Base-by-base conservation (phyloP, 345 rosid species). In the Eucalyptus grandis region DNA sequence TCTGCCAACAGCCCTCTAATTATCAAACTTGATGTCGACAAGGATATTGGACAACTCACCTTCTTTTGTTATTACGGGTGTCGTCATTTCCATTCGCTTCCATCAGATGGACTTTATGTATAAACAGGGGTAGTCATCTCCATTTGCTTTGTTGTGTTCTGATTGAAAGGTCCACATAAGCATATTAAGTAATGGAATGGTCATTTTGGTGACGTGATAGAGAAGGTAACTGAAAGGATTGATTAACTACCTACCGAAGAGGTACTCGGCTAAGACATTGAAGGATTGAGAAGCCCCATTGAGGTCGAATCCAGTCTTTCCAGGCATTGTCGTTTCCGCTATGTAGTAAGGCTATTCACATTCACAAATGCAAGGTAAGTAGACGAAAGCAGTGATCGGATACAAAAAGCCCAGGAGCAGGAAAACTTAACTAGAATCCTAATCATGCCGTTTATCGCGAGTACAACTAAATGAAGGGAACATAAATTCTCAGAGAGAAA, bases 111-210 rank as follows among this genome's bases (percentile, higher is more conserved):
- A 89, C 90, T 88, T 92, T 93, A 94, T 11, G 98, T 96, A 87
- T 95, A 77, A 87, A 98, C 99, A 87, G 98, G 99, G 9, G 99
- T 98, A 6, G 97, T 96, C 99, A 98, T 98, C 91, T 96, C 98
- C 99, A 95, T 96, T 91, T 86, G 92, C 94, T 88, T 93, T 8
- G 77, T 85, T 5, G 91, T 92, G 91, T 98, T 98, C 99, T 98
- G 90, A 53, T 44, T 82, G 14, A 88, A 91, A 37, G 58, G 34
- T 21, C 30, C 30, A n/a, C 88, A 77, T 56, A 89, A 91, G 69
- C 72, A 92, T 87, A 88, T 46, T 3, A 87, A 72, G 2, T 47
- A 69, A 60, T 19, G 6, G 30, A 62, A 58, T 21, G n/a, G 47
- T 30, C 12, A 40, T 77, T 77, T 44, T 46, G 9, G 65, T 7